These are phyloP conservation scores for Ottelia alismoides DNA, from an alignment of 106 monocot species.

Conservation along the genomic window DNA sequence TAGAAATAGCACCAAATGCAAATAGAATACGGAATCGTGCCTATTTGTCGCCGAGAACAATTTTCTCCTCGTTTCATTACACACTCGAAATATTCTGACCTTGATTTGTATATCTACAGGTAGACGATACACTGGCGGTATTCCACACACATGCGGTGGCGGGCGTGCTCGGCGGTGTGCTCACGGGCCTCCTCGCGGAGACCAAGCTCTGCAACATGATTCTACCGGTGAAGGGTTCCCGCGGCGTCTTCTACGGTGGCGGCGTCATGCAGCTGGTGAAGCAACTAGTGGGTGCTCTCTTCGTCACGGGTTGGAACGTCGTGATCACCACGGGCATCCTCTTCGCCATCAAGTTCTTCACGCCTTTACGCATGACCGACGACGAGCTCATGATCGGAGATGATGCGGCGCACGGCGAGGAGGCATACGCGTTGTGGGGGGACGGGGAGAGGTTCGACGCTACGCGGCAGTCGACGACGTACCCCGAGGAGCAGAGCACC, in stretches of 20 bases:
- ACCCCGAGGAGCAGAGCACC: not conserved
- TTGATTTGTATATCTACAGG: too few relatives aligned
- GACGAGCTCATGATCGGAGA: constrained; percentile 10
- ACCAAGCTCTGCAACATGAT: constrained; percentile 10
- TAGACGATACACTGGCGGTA: constrained; percentile 22
- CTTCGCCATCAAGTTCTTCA: constrained; percentile 6
- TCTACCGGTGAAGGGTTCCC: not conserved
- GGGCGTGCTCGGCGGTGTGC: constrained; percentile 28
- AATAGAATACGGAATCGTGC: too few relatives aligned
- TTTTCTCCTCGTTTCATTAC: too few relatives aligned
- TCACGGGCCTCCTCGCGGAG: constrained; percentile 28
- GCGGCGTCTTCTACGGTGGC: constrained; percentile 12
- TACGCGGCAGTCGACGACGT: not conserved
- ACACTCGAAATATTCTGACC: too few relatives aligned
- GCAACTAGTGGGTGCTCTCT: constrained; percentile 7
- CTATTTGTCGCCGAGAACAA: too few relatives aligned
- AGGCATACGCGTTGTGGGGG: constrained; percentile 12
- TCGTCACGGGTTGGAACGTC: constrained; percentile 10
- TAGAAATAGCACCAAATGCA: too few relatives aligned
- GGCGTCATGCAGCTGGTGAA: constrained; percentile 11
- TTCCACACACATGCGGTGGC: constrained; percentile 25
- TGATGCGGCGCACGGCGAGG: constrained; percentile 13
- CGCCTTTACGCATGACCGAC: constrained; percentile 12
- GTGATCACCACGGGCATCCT: constrained; percentile 3
- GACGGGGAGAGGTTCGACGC: constrained; percentile 16